Evolutionary conservation across 495 filamentous ascomycete species (phyloP).

Genomic region (Penicillium egyptiacum): DNA sequence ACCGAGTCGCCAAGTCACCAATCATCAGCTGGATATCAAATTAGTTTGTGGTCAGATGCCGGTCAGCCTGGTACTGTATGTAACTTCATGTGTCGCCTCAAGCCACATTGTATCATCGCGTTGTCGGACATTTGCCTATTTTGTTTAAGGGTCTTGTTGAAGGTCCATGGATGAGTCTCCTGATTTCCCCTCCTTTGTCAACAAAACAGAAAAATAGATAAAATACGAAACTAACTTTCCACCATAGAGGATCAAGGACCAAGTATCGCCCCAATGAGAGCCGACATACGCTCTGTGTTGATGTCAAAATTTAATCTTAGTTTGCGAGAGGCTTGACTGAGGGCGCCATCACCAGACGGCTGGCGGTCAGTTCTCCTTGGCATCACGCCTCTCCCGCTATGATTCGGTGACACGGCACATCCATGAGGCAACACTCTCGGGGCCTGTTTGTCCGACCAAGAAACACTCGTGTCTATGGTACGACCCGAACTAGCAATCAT

Average conservation of each 20-base stretch:
- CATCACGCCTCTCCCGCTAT: constrained; percentile 3
- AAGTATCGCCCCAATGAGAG: background rate
- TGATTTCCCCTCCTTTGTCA: background rate
- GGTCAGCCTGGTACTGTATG: constrained; percentile 14
- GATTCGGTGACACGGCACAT: background rate
- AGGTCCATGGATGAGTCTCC: background rate
- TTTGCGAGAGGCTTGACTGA: background rate
- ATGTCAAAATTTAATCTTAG: background rate
- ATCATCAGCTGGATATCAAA: constrained; percentile 2
- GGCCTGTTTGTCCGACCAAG: background rate
- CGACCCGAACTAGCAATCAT: background rate
- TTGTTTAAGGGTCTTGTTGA: background rate
- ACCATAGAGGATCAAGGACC: background rate
- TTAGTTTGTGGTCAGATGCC: constrained; percentile 3
- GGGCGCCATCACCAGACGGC: background rate
- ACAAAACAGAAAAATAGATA: background rate
- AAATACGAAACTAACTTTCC: constrained; percentile 4
- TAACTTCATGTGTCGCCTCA: constrained; percentile 21
- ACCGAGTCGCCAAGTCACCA: background rate
- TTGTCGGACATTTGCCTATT: constrained; percentile 10
- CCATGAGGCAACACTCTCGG: background rate
- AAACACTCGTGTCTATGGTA: background rate
- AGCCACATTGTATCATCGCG: constrained; percentile 32
- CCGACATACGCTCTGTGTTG: background rate
- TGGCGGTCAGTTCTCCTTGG: background rate